Conservation (phyloP, 805 yeast species). For the Cyberlindnera subsufficiens region DNA sequence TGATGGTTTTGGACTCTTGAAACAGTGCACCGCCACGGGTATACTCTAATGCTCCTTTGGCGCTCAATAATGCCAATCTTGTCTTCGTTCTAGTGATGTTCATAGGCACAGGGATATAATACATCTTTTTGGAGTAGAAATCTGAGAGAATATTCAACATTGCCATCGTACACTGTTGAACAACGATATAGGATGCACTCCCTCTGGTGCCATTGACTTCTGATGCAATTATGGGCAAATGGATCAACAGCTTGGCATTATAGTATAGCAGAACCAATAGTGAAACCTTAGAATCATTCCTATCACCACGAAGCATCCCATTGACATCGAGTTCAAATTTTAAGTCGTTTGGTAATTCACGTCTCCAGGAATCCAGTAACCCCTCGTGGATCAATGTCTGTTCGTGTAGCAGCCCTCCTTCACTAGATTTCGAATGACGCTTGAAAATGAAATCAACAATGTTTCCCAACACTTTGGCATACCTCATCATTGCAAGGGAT, state of each 20-base stretch:
- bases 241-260: conserved; percentile 56
- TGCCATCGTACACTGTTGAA: conserved; percentile 65
- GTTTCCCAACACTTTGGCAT: conserved; percentile 65
- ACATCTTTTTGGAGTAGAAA: conserved; percentile 32
- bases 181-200: conserved; percentile 54
- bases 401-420: conserved; percentile 20
- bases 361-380: conserved; percentile 72
- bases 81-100: conserved; percentile 59
- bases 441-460: conserved; percentile 67
- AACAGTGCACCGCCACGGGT: conserved; percentile 77
- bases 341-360: conserved; percentile 56
- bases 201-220: conserved; percentile 27
- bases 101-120: conserved; percentile 56
- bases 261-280: conserved; percentile 53
- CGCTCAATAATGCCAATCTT: conserved; percentile 57
- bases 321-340: conserved; percentile 60
- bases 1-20: conserved; percentile 57
- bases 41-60: conserved; percentile 75
- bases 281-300: conserved; percentile 35
- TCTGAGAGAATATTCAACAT: conserved; percentile 46
- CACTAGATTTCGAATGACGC: conserved; percentile 30
- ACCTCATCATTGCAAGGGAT: conserved; percentile 61
- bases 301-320: conserved; percentile 37
- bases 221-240: conserved; percentile 53
- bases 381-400: conserved; percentile 48